Evolutionary conservation across 768 basidiomycete genomes (phyloP).

Genomic region (Kwoniella europaea): DNA sequence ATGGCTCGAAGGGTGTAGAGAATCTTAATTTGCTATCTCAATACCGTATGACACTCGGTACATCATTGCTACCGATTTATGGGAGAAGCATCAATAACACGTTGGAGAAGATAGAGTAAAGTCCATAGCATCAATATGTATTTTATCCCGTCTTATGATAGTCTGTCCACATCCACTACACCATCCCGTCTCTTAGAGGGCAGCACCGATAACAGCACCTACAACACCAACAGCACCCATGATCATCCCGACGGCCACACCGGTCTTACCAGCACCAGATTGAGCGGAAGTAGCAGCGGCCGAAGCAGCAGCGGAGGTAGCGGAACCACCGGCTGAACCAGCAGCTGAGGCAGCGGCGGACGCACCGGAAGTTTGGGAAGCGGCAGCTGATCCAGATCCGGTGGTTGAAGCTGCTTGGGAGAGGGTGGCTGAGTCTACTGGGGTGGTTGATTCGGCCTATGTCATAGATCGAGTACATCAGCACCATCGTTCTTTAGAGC

Average conservation of each 20-base stretch:
- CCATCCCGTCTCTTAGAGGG: constrained; percentile 3
- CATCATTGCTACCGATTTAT: too few relatives aligned
- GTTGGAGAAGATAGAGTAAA: background rate
- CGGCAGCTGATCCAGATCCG: constrained; percentile 23
- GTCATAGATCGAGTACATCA: background rate
- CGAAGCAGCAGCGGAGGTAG: constrained; percentile 29
- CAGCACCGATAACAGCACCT: constrained; percentile 47
- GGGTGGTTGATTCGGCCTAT: constrained; percentile 63
- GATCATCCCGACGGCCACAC: constrained; percentile 36
- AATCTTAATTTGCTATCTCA: too few relatives aligned
- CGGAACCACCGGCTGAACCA: constrained; percentile 33
- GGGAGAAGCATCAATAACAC: too few relatives aligned
- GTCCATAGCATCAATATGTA: constrained; percentile 2
- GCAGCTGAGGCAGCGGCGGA: constrained; percentile 17
- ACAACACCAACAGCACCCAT: constrained; percentile 46
- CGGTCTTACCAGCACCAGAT: constrained; percentile 26
- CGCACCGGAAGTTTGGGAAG: constrained; percentile 27
- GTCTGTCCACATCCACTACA: background rate
- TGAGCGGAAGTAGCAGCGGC: constrained; percentile 23
- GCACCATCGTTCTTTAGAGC: too few relatives aligned
- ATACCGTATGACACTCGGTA: too few relatives aligned
- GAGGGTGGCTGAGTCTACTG: constrained; percentile 71
- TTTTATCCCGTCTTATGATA: background rate
- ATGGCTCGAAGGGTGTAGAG: too few relatives aligned
- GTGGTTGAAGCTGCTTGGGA: constrained; percentile 43